A percentile compares a stretch with the other conserved stretches of the same genome.
Conservation (phyloP, 495 filamentous ascomycete genomes). For the Amphirosellinia nigrospora region DNA sequence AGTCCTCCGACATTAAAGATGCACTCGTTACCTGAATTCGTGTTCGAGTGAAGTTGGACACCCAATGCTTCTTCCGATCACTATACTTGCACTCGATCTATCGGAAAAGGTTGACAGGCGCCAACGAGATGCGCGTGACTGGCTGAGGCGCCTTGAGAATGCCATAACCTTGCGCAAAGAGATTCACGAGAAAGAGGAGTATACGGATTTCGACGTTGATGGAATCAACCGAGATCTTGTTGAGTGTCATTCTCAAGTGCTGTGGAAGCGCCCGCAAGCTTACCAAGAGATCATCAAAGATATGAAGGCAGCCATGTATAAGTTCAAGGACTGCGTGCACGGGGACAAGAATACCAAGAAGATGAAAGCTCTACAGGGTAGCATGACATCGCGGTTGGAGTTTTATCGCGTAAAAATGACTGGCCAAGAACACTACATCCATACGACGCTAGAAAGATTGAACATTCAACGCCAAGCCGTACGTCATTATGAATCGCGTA, state of each 20-base stretch:
- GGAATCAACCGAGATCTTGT: conserved; percentile 62
- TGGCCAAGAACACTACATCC: conserved; percentile 62
- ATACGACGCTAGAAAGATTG: conserved; percentile 58
- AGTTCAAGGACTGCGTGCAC: conserved; percentile 43
- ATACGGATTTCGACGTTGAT: conserved; percentile 58
- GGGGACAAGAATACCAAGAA: conserved; percentile 28
- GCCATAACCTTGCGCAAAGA: conserved; percentile 63
- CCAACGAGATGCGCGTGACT: conserved; percentile 61
- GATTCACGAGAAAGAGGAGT: conserved; percentile 56
- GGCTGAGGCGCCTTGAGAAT: conserved; percentile 61
- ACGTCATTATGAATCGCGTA: conserved; percentile 29
- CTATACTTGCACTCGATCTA: conserved; percentile 60
- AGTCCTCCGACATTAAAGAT: conserved; percentile 53
- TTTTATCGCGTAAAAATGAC: conserved; percentile 61
- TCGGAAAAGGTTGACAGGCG: conserved; percentile 55
- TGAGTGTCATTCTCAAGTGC: conserved; percentile 61
- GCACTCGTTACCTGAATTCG: conserved; percentile 52
- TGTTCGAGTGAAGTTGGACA: conserved; percentile 55
- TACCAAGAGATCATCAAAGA: conserved; percentile 58
- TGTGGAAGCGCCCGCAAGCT: conserved; percentile 64
- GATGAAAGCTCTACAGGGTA: conserved; percentile 49
- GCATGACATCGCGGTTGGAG: conserved; percentile 55
- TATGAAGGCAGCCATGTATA: conserved; percentile 49
- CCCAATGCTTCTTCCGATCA: conserved; percentile 59
- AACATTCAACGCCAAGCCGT: conserved; percentile 61